Evolutionary conservation across 169 alveolate species (phyloP), one percentile per base, ranked within the genome.

Genomic region (Toxoplasma gondii): DNA sequence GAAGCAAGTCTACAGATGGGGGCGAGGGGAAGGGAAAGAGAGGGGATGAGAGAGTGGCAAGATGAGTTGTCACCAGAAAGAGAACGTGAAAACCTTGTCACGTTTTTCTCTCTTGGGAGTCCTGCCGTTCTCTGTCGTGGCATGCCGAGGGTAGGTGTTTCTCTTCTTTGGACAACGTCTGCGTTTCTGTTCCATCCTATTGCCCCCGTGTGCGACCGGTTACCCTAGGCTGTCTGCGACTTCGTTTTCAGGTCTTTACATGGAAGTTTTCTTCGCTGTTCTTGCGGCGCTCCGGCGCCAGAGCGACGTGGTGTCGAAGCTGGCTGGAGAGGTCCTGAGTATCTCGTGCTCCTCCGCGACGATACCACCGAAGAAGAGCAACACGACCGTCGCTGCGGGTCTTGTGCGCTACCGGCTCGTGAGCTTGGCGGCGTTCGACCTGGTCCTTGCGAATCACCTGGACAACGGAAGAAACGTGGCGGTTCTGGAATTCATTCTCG

Each of bases 351-450:
- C 93, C 34, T 45, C 93, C 9, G 93, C 93, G 44, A 70, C 93
- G 22, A 45, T 70, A 0, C 82, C 86, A 36, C 54, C 82, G 24
- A 88, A 58, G 39, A 74, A 74, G 81, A 88, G 93, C 93, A 88
- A 70, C 84, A 74, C 58, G 19, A 74, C 93, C 19, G 93, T 88
- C 5, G 93, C 93, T 7, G 93, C 93, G 31, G 93, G 54, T 22
- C 93, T 88, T 64, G 22, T 88, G 58, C 93, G 93, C 81, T 43
- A 88, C 64, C 36, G 64, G 9, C 93, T 88, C n/a, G 86, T 88
- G 54, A 34, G n/a, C 19, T 36, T 70, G 29, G 83, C 93, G 16
- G 93, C 67, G 41, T n/a, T 88, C 38, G 93, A 88, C 64, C 27
- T 34, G 22, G 67, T 64, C 43, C 84, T 88, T 17, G 93, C 86